These are phyloP conservation scores for Parmelia sp. DNA, from an alignment of 495 filamentous ascomycete genomes.

Conservation along the genomic window DNA sequence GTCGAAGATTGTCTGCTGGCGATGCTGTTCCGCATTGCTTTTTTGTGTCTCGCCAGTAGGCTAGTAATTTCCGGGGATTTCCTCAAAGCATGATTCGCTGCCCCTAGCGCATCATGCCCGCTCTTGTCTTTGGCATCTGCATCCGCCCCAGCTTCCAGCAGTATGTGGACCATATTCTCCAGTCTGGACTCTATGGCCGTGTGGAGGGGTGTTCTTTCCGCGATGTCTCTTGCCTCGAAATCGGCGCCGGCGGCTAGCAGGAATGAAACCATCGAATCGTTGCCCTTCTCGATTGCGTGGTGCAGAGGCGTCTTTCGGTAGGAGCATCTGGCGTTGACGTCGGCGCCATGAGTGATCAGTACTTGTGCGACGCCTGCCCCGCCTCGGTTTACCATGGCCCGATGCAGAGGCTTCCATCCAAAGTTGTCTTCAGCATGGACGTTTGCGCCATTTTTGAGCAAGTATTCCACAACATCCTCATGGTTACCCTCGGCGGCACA, in stretches of 20 bases:
- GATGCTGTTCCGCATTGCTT: not conserved
- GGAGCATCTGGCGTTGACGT: conserved; percentile 18
- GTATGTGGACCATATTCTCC: conserved; percentile 22
- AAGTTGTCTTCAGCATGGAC: conserved; percentile 20
- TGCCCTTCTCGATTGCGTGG: conserved; percentile 24
- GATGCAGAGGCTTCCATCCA: conserved; percentile 26
- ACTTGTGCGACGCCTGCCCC: conserved; percentile 8
- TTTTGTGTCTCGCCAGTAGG: conserved; percentile 17
- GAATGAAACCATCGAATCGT: conserved; percentile 18
- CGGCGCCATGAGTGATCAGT: conserved; percentile 15
- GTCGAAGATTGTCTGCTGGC: not conserved
- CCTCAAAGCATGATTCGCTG: conserved; percentile 17
- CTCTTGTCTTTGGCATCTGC: conserved; percentile 16
- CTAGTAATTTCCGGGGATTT: conserved; percentile 24
- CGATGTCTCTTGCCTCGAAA: conserved; percentile 21
- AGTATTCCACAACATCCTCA: conserved; percentile 18
- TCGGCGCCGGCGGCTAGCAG: conserved; percentile 19
- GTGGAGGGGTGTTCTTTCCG: conserved; percentile 24
- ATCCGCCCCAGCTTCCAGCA: conserved; percentile 23
- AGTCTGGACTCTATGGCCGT: conserved; percentile 22
- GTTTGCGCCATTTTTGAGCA: conserved; percentile 20
- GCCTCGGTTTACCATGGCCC: conserved; percentile 7
- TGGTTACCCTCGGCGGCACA: conserved; percentile 19
- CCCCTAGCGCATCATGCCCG: conserved; percentile 17
- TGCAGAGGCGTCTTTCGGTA: conserved; percentile 23